Base-by-base conservation (phyloP, 352 stramenopile genomes). In the Halophytophthora batemanensis region DNA sequence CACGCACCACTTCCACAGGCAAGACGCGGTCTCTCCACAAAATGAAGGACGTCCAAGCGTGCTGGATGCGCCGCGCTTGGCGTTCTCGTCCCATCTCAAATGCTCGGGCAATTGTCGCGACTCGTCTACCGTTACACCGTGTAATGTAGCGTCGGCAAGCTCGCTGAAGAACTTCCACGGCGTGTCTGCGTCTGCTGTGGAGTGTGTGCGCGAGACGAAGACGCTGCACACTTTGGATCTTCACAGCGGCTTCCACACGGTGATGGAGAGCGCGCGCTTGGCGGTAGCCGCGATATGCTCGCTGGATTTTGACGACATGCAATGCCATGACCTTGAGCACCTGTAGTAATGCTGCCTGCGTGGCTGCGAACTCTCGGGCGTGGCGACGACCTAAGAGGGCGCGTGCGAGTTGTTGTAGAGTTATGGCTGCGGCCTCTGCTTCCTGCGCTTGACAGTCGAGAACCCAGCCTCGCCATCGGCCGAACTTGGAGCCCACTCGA, bases 291-390 rank as follows among this genome's bases (percentile, higher is more conserved):
- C 60, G 66, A 35, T 72, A 72, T 15, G 22, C 37, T 22, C 46
- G 55, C 56, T 87, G 77, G 31, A 87, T 82, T 1, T 31, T 44
- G 7, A n/a, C 56, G 0, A 65, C 73, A 13, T 60, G 56, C 13
- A 47, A 40, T 2, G 39, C 18, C 44, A 69, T 23, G 8, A 48
- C 40, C 15, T 65, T 52, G 3, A 71, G 18, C 25, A 53, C 56
- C 34, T 72, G 25, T 12, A 48, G n/a, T 22, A 71, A 31, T 22
- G 54, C 29, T 12, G 25, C 21, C 39, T 62, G 28, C 31, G 22
- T 29, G 15, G 41, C 36, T 25, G 28, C 33, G 31, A 19, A 17
- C 19, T 51, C 58, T 55, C 17, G 31, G 23, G 45, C 37, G 40
- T 59, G 22, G 2, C 43, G 53, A 40, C 47, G 50, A 42, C 11